Base-by-base conservation (phyloP, 768 basidiomycete species). In the Pleurotus djamor region DNA sequence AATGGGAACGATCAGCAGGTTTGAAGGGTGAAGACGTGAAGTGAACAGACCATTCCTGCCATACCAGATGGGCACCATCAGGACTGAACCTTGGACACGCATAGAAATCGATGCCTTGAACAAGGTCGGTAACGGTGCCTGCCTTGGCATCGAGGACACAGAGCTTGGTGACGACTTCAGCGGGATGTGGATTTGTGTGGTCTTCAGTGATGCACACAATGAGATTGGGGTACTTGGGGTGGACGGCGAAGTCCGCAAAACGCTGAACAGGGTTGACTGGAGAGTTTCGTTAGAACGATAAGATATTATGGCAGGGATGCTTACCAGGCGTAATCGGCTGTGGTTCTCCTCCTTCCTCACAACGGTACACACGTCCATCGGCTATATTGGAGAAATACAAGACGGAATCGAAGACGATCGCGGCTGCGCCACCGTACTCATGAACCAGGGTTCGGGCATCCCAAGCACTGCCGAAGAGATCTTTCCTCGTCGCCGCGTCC, bases 391-490 rank as follows among this genome's bases (percentile, higher is more conserved):
- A 86, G 68, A 89, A 91, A 70, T 86, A 85, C 6, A 82, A 70
- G 10, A 74, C 69, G 4, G 76, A 79, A 44, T 74, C 74, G 59
- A 81, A 71, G 1, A 83, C 83, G 16, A 81, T 76, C 1, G 84
- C 84, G 1, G 85, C 73, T 2, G 78, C 83, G 9, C 91, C 91
- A 0, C 91, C 89, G 54, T 91, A 91, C 67, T 90, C 89, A 28
- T 89, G 83, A 2, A 91, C 88, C 13, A 76, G 67, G 0, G 82
- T 80, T 36, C 82, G 76, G 4, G 76, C 83, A 67, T 81, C 87
- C 74, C 77, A 88, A 28, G 21, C 21, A 28, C 21, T 28, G 21
- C 21, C 3, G 21, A 28, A 28, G 21, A 28, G 21, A 28, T 28
- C 21, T 28, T 28, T 28, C 21, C 21, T 28, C 21, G 21, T 28